phyloP scores from a whole-genome alignment of 163 green algal genomes.

The Prototheca stagnorum region DNA sequence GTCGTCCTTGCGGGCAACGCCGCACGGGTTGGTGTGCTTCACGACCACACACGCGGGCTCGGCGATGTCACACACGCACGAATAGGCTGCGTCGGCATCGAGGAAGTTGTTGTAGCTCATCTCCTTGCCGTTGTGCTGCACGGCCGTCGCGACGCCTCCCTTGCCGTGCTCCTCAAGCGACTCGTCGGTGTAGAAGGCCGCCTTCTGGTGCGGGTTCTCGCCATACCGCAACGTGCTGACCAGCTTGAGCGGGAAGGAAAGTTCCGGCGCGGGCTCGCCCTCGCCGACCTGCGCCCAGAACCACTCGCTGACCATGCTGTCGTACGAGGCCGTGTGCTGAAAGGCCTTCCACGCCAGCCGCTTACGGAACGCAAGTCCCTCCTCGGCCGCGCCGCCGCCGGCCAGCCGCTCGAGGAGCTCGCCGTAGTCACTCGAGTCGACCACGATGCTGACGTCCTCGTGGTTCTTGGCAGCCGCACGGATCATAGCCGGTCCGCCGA shows the following conservation, averaged over 20 bases:
- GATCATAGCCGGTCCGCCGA: slow-evolving; percentile 94
- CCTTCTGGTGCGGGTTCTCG: slow-evolving; percentile 94
- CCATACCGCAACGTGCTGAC: slow-evolving; percentile 67
- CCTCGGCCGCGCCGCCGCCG: not conserved
- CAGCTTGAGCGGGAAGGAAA: slow-evolving; percentile 71
- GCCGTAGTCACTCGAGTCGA: slow-evolving; percentile 64
- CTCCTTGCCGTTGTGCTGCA: slow-evolving; percentile 93
- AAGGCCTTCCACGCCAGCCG: slow-evolving; percentile 95
- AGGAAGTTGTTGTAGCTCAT: slow-evolving; percentile 99
- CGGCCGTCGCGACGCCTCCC: slow-evolving; percentile 68
- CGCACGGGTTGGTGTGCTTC: slow-evolving; percentile 99
- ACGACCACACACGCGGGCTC: slow-evolving; percentile 87
- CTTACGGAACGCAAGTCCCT: slow-evolving; percentile 34
- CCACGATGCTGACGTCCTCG: slow-evolving; percentile 41
- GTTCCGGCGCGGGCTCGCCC: slow-evolving; percentile 12
- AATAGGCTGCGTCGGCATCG: slow-evolving; percentile 90
- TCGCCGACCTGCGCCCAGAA: slow-evolving; percentile 64
- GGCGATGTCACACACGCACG: slow-evolving; percentile 50
- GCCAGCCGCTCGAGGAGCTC: slow-evolving; percentile 38
- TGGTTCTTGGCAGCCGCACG: slow-evolving; percentile 94
- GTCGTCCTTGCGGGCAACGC: slow-evolving; percentile 51
- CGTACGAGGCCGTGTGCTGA: slow-evolving; percentile 87
- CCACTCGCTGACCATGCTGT: slow-evolving; percentile 77
- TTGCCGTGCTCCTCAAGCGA: slow-evolving; percentile 56
- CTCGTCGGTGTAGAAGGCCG: slow-evolving; percentile 88